A percentile compares a stretch with the other conserved stretches of the same genome.
Evolutionary conservation across 805 yeast genomes (phyloP).

Genomic region (Ogataea thermomethanolica): DNA sequence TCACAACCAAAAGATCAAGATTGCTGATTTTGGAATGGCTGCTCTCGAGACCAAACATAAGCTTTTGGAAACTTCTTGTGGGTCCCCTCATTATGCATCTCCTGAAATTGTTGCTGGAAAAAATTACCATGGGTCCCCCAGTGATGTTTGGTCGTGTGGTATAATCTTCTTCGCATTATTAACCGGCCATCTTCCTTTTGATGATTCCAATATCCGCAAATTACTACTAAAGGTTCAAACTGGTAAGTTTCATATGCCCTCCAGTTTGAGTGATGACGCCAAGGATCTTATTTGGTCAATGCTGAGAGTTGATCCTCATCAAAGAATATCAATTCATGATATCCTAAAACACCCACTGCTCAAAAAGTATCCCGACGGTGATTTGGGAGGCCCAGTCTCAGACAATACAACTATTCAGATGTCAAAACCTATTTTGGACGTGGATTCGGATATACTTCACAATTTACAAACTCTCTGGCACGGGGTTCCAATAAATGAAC

Average conservation of each 20-base stretch:
- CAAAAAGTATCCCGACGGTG: conserved; percentile 46
- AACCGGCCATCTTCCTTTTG: conserved; percentile 81
- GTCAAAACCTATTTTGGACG: conserved; percentile 27
- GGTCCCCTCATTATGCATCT: conserved; percentile 86
- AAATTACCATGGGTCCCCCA: conserved; percentile 77
- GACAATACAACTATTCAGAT: conserved; percentile 24
- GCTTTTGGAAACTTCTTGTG: conserved; percentile 76
- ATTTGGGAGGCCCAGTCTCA: conserved; percentile 17
- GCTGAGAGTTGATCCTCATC: conserved; percentile 66
- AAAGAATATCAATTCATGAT: conserved; percentile 64
- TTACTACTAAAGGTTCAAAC: conserved; percentile 71
- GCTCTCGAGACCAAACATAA: conserved; percentile 72
- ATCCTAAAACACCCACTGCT: conserved; percentile 60
- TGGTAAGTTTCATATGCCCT: conserved; percentile 73
- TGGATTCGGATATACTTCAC: conserved; percentile 49
- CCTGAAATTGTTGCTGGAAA: conserved; percentile 81
- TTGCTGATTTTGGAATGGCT: conserved; percentile 90
- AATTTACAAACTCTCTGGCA: conserved; percentile 58
- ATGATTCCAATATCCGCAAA: conserved; percentile 74
- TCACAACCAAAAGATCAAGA: conserved; percentile 60
- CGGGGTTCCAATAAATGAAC: conserved; percentile 40
- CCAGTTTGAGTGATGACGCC: conserved; percentile 59
- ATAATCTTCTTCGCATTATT: conserved; percentile 73
- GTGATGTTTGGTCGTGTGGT: conserved; percentile 89
- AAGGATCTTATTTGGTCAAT: conserved; percentile 60